Evolutionary conservation across 805 yeast genomes (phyloP).

Genomic region (Pichia heedii): DNA sequence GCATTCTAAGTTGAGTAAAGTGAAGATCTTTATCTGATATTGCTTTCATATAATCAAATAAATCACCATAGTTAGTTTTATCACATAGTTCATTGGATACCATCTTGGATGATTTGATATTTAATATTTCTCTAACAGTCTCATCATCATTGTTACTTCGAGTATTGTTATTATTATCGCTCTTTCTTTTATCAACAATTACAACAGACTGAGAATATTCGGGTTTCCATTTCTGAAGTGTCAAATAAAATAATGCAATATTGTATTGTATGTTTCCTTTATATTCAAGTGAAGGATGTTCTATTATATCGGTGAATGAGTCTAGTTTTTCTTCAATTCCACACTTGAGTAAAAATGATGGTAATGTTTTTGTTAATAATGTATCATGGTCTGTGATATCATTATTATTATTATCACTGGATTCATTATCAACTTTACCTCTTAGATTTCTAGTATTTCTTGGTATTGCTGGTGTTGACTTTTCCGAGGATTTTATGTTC

Average conservation of each 20-base stretch:
- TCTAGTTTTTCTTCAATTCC: neutral
- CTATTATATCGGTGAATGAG: neutral
- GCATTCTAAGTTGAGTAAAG: conserved; percentile 21
- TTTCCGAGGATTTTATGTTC: too few species aligned
- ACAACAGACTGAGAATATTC: neutral
- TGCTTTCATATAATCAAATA: conserved; percentile 12
- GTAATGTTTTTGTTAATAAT: neutral
- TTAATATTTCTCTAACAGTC: conserved; percentile 26
- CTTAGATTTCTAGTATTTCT: neutral
- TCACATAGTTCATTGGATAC: conserved; percentile 10
- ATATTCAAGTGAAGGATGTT: neutral
- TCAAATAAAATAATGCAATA: conserved; percentile 2
- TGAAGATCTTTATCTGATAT: conserved; percentile 18
- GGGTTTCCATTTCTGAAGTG: neutral
- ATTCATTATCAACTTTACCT: neutral
- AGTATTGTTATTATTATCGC: conserved; percentile 11
- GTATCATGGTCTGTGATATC: neutral
- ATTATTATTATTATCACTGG: neutral
- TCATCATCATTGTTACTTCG: conserved; percentile 12
- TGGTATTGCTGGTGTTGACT: neutral
- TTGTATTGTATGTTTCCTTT: neutral
- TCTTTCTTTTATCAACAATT: conserved; percentile 16
- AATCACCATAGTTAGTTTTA: conserved; percentile 13
- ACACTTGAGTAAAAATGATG: neutral
- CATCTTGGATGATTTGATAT: conserved; percentile 8